phyloP scores from a whole-genome alignment of 305 asterid genomes.

The Rubia occidens region DNA sequence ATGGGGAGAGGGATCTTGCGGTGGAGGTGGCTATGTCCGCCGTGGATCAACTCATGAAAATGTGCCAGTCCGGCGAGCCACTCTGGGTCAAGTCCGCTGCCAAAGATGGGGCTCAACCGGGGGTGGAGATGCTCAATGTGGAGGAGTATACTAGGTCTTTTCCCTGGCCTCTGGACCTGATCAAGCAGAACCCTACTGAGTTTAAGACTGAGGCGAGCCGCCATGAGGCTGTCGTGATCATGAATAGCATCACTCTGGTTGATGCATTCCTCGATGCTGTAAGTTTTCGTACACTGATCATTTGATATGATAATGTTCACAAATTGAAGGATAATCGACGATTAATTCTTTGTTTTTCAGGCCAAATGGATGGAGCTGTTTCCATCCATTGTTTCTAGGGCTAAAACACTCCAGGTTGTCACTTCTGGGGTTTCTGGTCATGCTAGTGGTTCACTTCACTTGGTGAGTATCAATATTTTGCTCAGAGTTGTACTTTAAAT shows the following conservation, averaged over 20 bases:
- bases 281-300: slow-evolving; percentile 20
- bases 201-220: slow-evolving; percentile 62
- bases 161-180: slow-evolving; percentile 44
- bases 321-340: background rate
- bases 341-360: slow-evolving; percentile 23
- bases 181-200: slow-evolving; percentile 24
- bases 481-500: too few species aligned
- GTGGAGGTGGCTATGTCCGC: slow-evolving; percentile 59
- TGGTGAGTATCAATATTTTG: slow-evolving; percentile 29
- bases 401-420: slow-evolving; percentile 79
- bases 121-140: slow-evolving; percentile 37
- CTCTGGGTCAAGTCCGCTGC: slow-evolving; percentile 44
- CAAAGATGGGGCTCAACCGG: background rate
- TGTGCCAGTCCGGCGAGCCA: slow-evolving; percentile 56
- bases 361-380: slow-evolving; percentile 87
- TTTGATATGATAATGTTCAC: background rate
- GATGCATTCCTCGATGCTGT: slow-evolving; percentile 89
- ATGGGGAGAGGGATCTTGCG: slow-evolving; percentile 63
- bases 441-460: slow-evolving; percentile 67
- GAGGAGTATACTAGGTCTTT: slow-evolving; percentile 66
- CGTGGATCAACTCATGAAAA: slow-evolving; percentile 49
- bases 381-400: slow-evolving; percentile 80
- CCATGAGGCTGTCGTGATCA: slow-evolving; percentile 62
- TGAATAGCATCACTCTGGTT: slow-evolving; percentile 83
- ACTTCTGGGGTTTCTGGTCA: slow-evolving; percentile 58